Evolutionary conservation across 1,284 basidiomycete species (phyloP).

Genomic region (Stygiomarasmius scandens): DNA sequence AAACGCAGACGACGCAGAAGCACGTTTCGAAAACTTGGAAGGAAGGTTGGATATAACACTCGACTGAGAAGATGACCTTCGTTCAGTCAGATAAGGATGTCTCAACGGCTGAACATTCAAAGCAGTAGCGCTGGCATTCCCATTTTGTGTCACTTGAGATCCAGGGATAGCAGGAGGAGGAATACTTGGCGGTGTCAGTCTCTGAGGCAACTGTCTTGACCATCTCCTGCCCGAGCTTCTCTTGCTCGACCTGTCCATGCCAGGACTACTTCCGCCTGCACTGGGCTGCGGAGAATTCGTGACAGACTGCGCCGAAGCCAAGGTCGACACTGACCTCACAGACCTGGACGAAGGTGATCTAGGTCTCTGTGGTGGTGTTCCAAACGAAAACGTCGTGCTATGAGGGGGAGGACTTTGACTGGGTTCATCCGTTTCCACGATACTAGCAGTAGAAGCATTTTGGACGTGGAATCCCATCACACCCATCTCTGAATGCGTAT

Average conservation of each 20-base stretch:
- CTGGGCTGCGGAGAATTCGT: not conserved
- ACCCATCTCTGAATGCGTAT: not conserved
- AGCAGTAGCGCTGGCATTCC: not conserved
- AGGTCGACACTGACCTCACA: constrained; percentile 15
- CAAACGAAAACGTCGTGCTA: constrained; percentile 16
- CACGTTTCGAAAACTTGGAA: constrained; percentile 55
- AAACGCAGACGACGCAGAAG: constrained; percentile 54
- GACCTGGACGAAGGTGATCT: constrained; percentile 15
- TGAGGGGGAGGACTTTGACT: constrained; percentile 3
- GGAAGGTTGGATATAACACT: constrained; percentile 54
- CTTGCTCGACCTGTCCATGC: constrained; percentile 25
- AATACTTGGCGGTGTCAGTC: constrained; percentile 57
- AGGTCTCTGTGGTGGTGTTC: constrained; percentile 14
- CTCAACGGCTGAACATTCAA: not conserved
- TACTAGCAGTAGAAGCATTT: not conserved
- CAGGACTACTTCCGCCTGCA: constrained; percentile 14
- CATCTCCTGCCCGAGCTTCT: constrained; percentile 50
- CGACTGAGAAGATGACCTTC: constrained; percentile 34
- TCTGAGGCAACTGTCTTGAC: constrained; percentile 63
- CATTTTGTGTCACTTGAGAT: not conserved
- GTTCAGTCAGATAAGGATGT: not conserved
- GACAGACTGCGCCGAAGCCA: constrained; percentile 2
- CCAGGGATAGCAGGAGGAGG: constrained; percentile 52
- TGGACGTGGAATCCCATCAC: not conserved
- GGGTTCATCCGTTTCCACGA: constrained; percentile 30